A percentile compares a stretch with the other conserved stretches of the same genome.
phyloP scores from a whole-genome alignment of 371 early-diverging fungal species.

The Mucor velutinosus region DNA sequence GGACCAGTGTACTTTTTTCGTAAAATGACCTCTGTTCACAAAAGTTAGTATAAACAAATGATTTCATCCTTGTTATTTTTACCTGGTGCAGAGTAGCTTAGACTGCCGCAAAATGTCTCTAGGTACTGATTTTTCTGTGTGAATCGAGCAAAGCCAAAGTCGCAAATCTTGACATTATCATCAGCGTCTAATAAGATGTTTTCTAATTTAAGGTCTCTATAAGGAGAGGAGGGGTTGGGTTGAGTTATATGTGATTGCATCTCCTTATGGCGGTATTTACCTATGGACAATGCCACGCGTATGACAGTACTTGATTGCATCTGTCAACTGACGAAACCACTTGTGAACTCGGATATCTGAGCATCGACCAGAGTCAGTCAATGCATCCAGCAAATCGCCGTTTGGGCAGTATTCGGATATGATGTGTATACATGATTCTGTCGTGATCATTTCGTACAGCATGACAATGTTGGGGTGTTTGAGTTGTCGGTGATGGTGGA shows the following conservation, averaged over 20 bases:
- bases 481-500: constrained; percentile 85
- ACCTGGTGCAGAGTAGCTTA: constrained; percentile 83
- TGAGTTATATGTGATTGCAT: background rate
- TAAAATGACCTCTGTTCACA: constrained; percentile 62
- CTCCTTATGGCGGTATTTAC: background rate
- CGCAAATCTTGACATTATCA: constrained; percentile 79
- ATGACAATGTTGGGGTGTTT: constrained; percentile 82
- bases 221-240: background rate
- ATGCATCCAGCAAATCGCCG: constrained; percentile 78
- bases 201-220: constrained; percentile 84
- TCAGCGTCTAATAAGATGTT: constrained; percentile 80
- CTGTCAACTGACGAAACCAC: constrained; percentile 75
- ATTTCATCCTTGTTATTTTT: background rate
- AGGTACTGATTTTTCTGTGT: constrained; percentile 68
- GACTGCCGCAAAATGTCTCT: constrained; percentile 87
- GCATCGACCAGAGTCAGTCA: constrained; percentile 62
- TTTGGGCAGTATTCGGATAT: constrained; percentile 79
- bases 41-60: background rate
- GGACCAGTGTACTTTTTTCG: constrained; percentile 80
- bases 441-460: constrained; percentile 83
- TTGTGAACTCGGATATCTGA: constrained; percentile 56
- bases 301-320: constrained; percentile 81
- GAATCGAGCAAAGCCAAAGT: constrained; percentile 90
- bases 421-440: constrained; percentile 81
- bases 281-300: constrained; percentile 74